phyloP scores from a whole-genome alignment of 352 stramenopile genomes.

The Globisporangium carolinianum region DNA sequence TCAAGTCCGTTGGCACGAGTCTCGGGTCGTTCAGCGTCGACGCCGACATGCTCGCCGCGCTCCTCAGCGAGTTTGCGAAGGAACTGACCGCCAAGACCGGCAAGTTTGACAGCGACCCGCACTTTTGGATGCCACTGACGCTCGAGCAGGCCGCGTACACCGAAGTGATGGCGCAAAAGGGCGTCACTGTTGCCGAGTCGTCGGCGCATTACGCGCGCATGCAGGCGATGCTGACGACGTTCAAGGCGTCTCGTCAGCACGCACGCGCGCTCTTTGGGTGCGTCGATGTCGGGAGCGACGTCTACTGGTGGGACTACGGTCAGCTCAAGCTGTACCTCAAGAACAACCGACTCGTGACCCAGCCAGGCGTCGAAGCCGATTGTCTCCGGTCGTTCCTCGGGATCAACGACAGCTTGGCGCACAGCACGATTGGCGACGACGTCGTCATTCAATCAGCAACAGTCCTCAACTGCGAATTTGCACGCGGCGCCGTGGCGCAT shows the following conservation, averaged over 20 bases:
- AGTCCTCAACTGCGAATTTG: slow-evolving; percentile 78
- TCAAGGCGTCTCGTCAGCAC: slow-evolving; percentile 57
- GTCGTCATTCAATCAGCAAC: slow-evolving; percentile 56
- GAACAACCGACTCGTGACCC: slow-evolving; percentile 94
- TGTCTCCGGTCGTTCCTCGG: slow-evolving; percentile 74
- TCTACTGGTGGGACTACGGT: slow-evolving; percentile 99
- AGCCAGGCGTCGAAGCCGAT: slow-evolving; percentile 74
- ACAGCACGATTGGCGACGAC: slow-evolving; percentile 60
- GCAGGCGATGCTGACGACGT: slow-evolving; percentile 84
- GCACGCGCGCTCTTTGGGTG: slow-evolving; percentile 93
- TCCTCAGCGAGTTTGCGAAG: slow-evolving; percentile 90
- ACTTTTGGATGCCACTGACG: slow-evolving; percentile 99
- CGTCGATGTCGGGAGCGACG: slow-evolving; percentile 94
- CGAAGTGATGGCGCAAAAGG: slow-evolving; percentile 94
- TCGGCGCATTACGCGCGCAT: slow-evolving; percentile 90
- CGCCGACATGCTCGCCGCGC: slow-evolving; percentile 85
- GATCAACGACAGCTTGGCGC: slow-evolving; percentile 71
- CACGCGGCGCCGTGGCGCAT: slow-evolving; percentile 52
- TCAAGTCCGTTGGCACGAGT: slow-evolving; percentile 93
- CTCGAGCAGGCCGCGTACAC: slow-evolving; percentile 89
- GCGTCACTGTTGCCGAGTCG: slow-evolving; percentile 58
- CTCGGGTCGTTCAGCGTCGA: slow-evolving; percentile 96
- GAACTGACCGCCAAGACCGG: slow-evolving; percentile 89
- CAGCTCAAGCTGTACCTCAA: slow-evolving; percentile 97
- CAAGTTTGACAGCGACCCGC: slow-evolving; percentile 96